Evolutionary conservation across 1,139 yeast species (phyloP), one percentile per base, ranked within the genome.

Genomic region (Maudiozyma humilis): DNA sequence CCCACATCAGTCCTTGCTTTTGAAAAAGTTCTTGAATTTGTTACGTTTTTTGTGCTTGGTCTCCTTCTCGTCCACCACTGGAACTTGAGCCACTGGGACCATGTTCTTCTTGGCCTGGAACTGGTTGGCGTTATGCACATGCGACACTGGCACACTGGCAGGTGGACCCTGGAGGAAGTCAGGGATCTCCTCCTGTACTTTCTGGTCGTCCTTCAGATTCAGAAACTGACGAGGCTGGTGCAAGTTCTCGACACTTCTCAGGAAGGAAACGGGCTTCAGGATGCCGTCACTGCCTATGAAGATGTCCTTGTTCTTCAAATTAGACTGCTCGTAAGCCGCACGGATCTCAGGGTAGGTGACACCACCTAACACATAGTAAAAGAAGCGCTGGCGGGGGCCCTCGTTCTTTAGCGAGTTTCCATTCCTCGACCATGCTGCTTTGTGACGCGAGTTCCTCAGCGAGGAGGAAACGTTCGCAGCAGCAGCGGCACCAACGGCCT

Each of bases 281-380:
- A 88, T 66, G 42, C 82, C 79, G 57, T 85, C 95, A 5, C 94
- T 82, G 0, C 98, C 98, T 47, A 91, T 69, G 49, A 82, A 78
- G 27, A 91, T 75, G 51, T 87, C 96, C 58, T 79, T 81, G 53
- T 82, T 77, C 47, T 76, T 70, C 39, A 73, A 65, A 16, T 69
- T 64, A 5, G 87, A 75, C 40, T 88, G 70, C 53, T 86, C 93
- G 54, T 86, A 82, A 13, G 82, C 79, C 4, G 87, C 73, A 47
- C 93, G 74, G 36, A 84, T 68, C 61, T 93, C 99, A 3, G 89
- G 76, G 51, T 82, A 78, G 0, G 97, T 87, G 34, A 85, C 67
- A 10, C 98, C 98, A 18, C 99, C 99, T 1, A 93, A 84, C 33
- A 88, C 76, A 59, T 79, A 91, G 48, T 88, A 78, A 54, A 89